Evolutionary conservation across 2,329 filamentous ascomycete species (phyloP), one percentile per base, ranked within the genome.

Genomic region (Cordyceps cicadae): DNA sequence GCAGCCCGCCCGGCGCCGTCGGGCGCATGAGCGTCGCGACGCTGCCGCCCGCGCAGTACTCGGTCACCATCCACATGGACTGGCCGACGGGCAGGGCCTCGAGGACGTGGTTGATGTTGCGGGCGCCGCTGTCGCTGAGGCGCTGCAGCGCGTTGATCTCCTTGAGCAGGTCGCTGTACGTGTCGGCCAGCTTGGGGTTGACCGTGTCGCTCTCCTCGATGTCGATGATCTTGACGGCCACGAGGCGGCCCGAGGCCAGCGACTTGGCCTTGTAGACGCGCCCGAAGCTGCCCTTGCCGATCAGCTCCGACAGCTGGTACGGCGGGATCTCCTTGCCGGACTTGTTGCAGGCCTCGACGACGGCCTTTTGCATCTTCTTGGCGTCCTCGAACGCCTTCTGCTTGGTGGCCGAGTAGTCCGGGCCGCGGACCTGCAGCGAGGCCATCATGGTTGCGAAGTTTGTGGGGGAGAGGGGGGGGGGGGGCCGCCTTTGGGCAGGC

Each of bases 61-160:
- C 89, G 62, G 88, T 92, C 60, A 94, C 85, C 77, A 94, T 90
- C 90, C 90, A 95, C 76, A 95, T 87, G 63, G 90, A 84, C 66
- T 88, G 86, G 48, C 88, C 88, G 43, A 93, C 85, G 9, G 88
- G 85, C 21, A 92, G 80, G 5, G 89, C 89, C 65, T 92, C 89
- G 66, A 92, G 86, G 56, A 93, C 87, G 66, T 87, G 82, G 70
- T 93, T 94, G 74, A 95, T 86, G 69, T 93, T 93, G 66, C 83
- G 82, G 19, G 89, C 89, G 53, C 86, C 87, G 65, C 82, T 88
- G 65, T 90, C 87, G 68, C 87, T 86, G 56, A 95, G 79, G 62
- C 89, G 78, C 67, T 89, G 85, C 54, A 95, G 77, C 26, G 90
- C 81, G 63, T 80, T 84, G 67, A 88, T 82, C 72, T 88, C 85